These are phyloP conservation scores for Salix brachista DNA, from an alignment of 345 rosid species.

Conservation along the genomic window DNA sequence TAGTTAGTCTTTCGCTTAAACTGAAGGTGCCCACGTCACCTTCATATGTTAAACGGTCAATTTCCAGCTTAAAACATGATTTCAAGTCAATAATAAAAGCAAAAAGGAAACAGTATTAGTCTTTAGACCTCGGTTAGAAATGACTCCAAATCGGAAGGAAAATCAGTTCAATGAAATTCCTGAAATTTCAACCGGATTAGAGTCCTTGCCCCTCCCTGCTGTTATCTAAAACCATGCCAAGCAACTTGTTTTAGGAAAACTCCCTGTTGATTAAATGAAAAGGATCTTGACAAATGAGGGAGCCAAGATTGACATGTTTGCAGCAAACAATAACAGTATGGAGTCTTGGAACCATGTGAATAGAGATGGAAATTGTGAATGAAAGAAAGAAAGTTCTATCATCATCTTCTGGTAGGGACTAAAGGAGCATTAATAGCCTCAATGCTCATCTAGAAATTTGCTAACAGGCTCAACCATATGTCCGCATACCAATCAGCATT, in stretches of 20 bases:
- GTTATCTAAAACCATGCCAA: not conserved
- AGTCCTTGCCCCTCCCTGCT: not conserved
- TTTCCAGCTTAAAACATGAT: slow-evolving; percentile 1
- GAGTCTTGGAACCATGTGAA: not conserved
- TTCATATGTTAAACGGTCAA: slow-evolving; percentile 12
- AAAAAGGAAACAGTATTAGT: not conserved
- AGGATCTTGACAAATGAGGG: not conserved
- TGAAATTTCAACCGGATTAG: not conserved
- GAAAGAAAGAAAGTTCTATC: not conserved
- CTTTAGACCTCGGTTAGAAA: not conserved
- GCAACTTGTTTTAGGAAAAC: not conserved
- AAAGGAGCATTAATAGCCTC: not conserved
- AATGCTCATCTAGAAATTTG: slow-evolving; percentile 13
- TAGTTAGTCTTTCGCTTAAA: not conserved
- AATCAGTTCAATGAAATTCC: not conserved
- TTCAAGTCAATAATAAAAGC: not conserved
- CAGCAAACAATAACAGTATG: not conserved
- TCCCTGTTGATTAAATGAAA: not conserved
- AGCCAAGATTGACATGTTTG: not conserved
- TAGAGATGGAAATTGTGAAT: not conserved
- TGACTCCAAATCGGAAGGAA: not conserved
- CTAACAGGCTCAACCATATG: slow-evolving; percentile 4
- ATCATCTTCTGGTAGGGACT: not conserved
- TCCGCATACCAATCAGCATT: not conserved
- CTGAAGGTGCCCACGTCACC: not conserved